Percentiles rank a stretch among this genome's conserved stretches.
These are phyloP conservation scores for Diplocarpon mali DNA, from an alignment of 2,329 filamentous ascomycete species.

Conservation along the genomic window DNA sequence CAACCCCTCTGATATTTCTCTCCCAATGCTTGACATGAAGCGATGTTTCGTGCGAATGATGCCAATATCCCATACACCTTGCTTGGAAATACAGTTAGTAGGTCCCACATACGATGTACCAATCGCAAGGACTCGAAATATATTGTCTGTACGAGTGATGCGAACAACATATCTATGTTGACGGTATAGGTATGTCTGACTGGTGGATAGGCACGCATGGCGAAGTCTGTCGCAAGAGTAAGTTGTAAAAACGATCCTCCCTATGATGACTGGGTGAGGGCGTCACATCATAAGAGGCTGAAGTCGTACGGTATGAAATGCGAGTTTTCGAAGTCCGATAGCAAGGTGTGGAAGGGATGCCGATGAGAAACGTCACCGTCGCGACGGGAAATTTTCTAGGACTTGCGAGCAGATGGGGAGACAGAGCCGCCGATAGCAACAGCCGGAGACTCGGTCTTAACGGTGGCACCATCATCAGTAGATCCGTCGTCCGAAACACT, in stretches of 20 bases:
- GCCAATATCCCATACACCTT: constrained; percentile 22
- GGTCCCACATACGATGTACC: constrained; percentile 18
- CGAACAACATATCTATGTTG: constrained; percentile 21
- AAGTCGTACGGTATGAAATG: constrained; percentile 10
- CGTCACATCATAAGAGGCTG: constrained; percentile 11
- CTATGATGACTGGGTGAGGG: constrained; percentile 12
- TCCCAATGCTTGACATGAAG: constrained; percentile 20
- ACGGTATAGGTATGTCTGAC: constrained; percentile 22
- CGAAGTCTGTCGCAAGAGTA: constrained; percentile 10
- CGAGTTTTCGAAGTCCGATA: constrained; percentile 2
- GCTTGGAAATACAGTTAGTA: constrained; percentile 18
- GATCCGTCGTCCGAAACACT: constrained; percentile 27
- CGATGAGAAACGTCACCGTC: not conserved
- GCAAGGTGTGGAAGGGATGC: constrained; percentile 4
- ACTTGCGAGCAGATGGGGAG: constrained; percentile 26
- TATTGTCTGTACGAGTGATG: constrained; percentile 21
- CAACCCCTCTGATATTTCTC: constrained; percentile 23
- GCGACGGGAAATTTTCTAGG: constrained; percentile 10
- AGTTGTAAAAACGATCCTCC: constrained; percentile 18
- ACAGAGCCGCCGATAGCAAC: constrained; percentile 18
- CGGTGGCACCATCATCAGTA: constrained; percentile 24
- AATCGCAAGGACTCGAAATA: constrained; percentile 23
- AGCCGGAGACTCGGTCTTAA: constrained; percentile 25
- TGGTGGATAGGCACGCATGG: constrained; percentile 20
- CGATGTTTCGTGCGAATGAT: constrained; percentile 21